These are phyloP conservation scores for Beauveria caledonica DNA, from an alignment of 2,329 filamentous ascomycete genomes.

Conservation along the genomic window DNA sequence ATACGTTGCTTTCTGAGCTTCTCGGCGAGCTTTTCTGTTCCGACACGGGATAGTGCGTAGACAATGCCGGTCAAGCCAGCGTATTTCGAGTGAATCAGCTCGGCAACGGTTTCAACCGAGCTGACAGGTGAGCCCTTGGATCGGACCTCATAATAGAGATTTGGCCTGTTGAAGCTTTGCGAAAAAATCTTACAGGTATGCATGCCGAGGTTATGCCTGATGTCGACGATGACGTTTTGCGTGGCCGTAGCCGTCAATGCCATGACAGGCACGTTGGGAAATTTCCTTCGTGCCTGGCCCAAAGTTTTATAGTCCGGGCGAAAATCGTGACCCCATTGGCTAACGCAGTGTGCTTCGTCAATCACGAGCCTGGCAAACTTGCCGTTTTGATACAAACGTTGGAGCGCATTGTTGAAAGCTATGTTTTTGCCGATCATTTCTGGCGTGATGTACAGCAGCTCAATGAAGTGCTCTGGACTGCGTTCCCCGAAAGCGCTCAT, in stretches of 20 bases:
- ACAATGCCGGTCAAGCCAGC: constrained; percentile 74
- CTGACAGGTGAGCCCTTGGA: constrained; percentile 55
- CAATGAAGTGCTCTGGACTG: constrained; percentile 66
- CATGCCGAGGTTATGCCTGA: constrained; percentile 86
- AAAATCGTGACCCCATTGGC: constrained; percentile 98
- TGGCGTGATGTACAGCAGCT: constrained; percentile 90
- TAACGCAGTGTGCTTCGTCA: constrained; percentile 98
- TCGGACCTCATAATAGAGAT: constrained; percentile 80
- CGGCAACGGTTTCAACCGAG: constrained; percentile 41
- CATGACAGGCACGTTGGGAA: constrained; percentile 80
- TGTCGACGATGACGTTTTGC: constrained; percentile 82
- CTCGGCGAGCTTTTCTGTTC: constrained; percentile 70
- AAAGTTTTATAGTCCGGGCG: constrained; percentile 89
- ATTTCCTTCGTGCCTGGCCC: constrained; percentile 62
- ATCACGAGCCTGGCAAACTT: constrained; percentile 88
- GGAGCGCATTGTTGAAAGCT: constrained; percentile 57
- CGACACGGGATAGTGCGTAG: constrained; percentile 81
- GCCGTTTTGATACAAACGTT: constrained; percentile 56
- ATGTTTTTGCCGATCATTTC: constrained; percentile 89
- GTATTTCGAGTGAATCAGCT: constrained; percentile 65
- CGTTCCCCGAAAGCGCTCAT: constrained; percentile 53
- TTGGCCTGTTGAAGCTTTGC: constrained; percentile 96
- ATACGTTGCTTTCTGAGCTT: constrained; percentile 60
- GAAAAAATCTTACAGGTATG: constrained; percentile 68
- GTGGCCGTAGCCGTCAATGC: constrained; percentile 94